phyloP scores from a whole-genome alignment of 1,139 yeast genomes.

The Nakaseomyces sp. region DNA sequence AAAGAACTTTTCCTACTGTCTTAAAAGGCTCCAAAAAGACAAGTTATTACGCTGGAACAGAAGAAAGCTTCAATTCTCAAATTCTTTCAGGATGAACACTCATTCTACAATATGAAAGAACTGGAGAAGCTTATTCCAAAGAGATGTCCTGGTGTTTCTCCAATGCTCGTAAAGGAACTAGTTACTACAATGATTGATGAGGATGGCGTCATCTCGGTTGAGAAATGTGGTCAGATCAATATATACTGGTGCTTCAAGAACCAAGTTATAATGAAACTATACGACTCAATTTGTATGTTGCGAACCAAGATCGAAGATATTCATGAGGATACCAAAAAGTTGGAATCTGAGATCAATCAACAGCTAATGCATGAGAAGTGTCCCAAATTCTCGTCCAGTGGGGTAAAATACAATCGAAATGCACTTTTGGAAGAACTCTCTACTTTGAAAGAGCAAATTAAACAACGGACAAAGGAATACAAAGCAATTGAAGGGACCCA shows the following conservation, averaged over 20 bases:
- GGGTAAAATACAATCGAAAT: not conserved
- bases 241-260: conserved; percentile 47
- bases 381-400: not conserved
- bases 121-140: conserved; percentile 42
- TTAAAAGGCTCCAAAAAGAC: conserved; percentile 22
- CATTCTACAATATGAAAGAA: conserved; percentile 44
- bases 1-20: not conserved
- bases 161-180: conserved; percentile 45
- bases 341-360: not conserved
- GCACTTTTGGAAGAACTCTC: conserved; percentile 9
- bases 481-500: conserved; percentile 8
- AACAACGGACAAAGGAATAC: not conserved
- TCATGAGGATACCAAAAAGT: not conserved
- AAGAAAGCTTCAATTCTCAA: conserved; percentile 34
- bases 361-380: not conserved
- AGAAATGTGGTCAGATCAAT: conserved; percentile 47
- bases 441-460: not conserved
- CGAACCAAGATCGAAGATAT: not conserved
- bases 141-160: conserved; percentile 35
- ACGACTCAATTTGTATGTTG: conserved; percentile 10
- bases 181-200: conserved; percentile 40
- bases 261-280: conserved; percentile 30
- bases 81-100: conserved; percentile 37
- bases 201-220: conserved; percentile 39
- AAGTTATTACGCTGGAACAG: conserved; percentile 32